Percentiles rank a stretch among this genome's conserved stretches.
These are phyloP conservation scores for Coniella vitis DNA, from an alignment of 2,329 filamentous ascomycete genomes.

Conservation along the genomic window DNA sequence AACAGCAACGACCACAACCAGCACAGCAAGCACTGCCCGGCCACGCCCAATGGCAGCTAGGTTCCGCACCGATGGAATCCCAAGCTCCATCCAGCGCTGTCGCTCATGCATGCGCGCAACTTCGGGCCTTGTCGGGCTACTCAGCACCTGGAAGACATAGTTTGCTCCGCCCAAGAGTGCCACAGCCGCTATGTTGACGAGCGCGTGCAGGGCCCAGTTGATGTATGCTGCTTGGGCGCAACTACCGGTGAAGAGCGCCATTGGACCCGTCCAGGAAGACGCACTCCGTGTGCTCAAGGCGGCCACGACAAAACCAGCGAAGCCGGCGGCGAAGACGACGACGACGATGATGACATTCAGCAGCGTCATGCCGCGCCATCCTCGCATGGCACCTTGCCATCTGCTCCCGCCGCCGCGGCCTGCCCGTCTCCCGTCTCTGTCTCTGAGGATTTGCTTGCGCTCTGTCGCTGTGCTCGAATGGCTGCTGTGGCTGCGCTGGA, in stretches of 20 bases:
- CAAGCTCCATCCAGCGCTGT: constrained; percentile 45
- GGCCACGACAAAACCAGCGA: constrained; percentile 31
- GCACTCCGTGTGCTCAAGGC: constrained; percentile 19
- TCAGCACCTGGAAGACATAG: constrained; percentile 48
- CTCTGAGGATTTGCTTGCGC: constrained; percentile 17
- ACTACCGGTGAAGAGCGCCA: constrained; percentile 31
- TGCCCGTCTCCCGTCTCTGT: not conserved
- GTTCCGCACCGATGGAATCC: constrained; percentile 46
- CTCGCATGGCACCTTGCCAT: constrained; percentile 26
- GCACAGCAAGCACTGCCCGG: constrained; percentile 31
- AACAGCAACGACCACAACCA: constrained; percentile 36
- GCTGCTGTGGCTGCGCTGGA: constrained; percentile 6
- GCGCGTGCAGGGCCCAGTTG: constrained; percentile 35
- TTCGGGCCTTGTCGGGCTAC: constrained; percentile 45
- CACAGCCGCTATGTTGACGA: constrained; percentile 37
- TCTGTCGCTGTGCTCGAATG: constrained; percentile 15
- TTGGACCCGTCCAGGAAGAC: constrained; percentile 26
- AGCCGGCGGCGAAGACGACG: constrained; percentile 18
- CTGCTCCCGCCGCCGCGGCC: not conserved
- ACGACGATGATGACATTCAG: constrained; percentile 34
- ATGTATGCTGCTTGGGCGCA: constrained; percentile 31
- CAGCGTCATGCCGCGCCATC: constrained; percentile 43
- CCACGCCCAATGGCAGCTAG: constrained; percentile 35
- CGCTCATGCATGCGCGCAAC: constrained; percentile 38
- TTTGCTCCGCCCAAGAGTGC: constrained; percentile 42